Evolutionary conservation across 1,284 basidiomycete genomes (phyloP).

Genomic region (Pholiota adiposa): DNA sequence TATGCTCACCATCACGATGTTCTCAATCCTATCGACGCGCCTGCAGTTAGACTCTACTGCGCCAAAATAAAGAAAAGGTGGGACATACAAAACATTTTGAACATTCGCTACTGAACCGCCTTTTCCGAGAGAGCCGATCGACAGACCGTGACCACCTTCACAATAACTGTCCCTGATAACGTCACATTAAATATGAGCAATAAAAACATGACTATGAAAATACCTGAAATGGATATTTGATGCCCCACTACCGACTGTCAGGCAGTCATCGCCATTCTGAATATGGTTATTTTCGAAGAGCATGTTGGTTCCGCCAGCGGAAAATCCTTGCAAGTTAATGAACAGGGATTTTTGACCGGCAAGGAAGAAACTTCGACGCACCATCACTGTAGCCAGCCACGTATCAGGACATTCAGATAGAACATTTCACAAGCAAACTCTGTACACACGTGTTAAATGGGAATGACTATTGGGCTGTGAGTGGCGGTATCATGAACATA

Average conservation of each 20-base stretch:
- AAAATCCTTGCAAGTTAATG: slow-evolving; percentile 46
- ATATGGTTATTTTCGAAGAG: slow-evolving; percentile 62
- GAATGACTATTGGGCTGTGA: slow-evolving; percentile 46
- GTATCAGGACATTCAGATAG: no score
- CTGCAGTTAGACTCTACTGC: background rate
- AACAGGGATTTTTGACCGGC: background rate
- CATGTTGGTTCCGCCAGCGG: slow-evolving; percentile 57
- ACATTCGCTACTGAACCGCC: slow-evolving; percentile 56
- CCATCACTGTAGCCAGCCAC: slow-evolving; percentile 37
- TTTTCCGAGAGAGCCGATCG: slow-evolving; percentile 62
- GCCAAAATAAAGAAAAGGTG: background rate
- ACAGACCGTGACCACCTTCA: slow-evolving; percentile 63
- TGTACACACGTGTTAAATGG: slow-evolving; percentile 63
- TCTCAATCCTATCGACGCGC: slow-evolving; percentile 48
- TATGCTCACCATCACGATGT: slow-evolving; percentile 51
- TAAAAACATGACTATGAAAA: background rate
- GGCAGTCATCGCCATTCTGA: slow-evolving; percentile 64
- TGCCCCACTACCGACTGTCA: slow-evolving; percentile 60
- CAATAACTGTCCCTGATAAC: slow-evolving; percentile 51
- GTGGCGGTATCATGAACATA: background rate
- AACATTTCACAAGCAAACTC: background rate
- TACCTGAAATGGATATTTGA: slow-evolving; percentile 58
- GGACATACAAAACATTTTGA: slow-evolving; percentile 54
- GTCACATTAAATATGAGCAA: background rate
- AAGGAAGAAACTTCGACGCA: slow-evolving; percentile 17